A percentile compares a stretch with the other conserved stretches of the same genome.
phyloP scores from a whole-genome alignment of 108 stramenopile species.

The Pseudonitzschia multistriata region DNA sequence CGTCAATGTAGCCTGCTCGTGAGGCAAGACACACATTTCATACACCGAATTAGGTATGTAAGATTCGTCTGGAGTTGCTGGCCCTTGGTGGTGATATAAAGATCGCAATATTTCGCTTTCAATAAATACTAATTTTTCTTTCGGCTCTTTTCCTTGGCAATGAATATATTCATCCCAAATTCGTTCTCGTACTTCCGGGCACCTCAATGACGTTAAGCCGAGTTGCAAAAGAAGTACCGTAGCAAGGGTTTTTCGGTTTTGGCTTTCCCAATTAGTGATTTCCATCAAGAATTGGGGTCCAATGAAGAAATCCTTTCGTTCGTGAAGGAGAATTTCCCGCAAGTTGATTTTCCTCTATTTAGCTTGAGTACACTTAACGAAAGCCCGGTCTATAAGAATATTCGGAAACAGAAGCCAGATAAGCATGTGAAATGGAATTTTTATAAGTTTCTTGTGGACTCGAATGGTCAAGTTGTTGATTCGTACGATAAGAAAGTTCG shows the following conservation, averaged over 20 bases:
- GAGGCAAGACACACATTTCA: constrained; percentile 72
- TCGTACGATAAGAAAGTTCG: constrained; percentile 53
- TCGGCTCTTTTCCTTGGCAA: too few species aligned
- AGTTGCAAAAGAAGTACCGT: constrained; percentile 51
- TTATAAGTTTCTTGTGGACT: constrained; percentile 77
- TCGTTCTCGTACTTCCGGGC: too few species aligned
- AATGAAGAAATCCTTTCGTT: constrained; percentile 64
- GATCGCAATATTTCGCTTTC: too few species aligned
- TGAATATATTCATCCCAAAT: too few species aligned
- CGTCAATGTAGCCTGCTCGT: constrained; percentile 79
- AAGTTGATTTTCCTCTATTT: constrained; percentile 62
- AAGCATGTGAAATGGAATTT: constrained; percentile 61
- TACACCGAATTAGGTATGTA: constrained; percentile 60
- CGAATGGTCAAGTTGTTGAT: constrained; percentile 61
- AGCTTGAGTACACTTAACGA: constrained; percentile 40
- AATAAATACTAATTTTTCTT: too few species aligned
- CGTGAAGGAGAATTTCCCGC: constrained; percentile 55
- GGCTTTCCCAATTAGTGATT: constrained; percentile 80
- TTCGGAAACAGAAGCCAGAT: constrained; percentile 49
- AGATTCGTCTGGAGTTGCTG: too few species aligned
- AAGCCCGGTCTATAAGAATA: constrained; percentile 60
- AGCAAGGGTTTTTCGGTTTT: constrained; percentile 54
- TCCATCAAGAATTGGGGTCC: constrained; percentile 70
- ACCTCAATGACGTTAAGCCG: constrained; percentile 1
- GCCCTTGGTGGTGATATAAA: too few species aligned